Evolutionary conservation across 352 stramenopile genomes (phyloP).

Genomic region (Pythium volutum): DNA sequence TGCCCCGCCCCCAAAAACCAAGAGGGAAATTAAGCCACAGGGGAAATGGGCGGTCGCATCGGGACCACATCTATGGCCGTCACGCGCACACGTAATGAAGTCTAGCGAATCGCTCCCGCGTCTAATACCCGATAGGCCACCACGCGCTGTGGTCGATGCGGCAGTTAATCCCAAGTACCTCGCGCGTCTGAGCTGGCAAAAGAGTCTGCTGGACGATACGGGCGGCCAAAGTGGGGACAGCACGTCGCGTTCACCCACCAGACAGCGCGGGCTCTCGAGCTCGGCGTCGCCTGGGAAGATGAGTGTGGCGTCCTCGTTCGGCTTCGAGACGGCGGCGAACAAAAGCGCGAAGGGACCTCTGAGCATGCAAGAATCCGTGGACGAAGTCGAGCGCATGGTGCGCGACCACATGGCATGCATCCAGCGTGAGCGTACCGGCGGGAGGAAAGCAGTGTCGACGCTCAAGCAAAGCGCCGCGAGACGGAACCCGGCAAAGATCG

Average conservation of each 20-base stretch:
- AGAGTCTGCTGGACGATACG: conserved; percentile 36
- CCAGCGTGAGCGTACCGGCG: conserved; percentile 20
- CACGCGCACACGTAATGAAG: conserved; percentile 11
- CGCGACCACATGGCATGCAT: conserved; percentile 31
- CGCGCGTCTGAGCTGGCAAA: conserved; percentile 57
- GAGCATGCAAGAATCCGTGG: conserved; percentile 39
- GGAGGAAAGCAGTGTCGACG: conserved; percentile 19
- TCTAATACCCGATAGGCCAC: conserved; percentile 1
- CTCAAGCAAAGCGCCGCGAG: conserved; percentile 13
- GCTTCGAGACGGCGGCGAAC: not conserved
- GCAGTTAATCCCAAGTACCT: conserved; percentile 30
- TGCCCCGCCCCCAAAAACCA: too few species aligned
- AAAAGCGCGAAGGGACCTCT: conserved; percentile 19
- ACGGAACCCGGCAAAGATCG: conserved; percentile 12
- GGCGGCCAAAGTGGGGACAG: not conserved
- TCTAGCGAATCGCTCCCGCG: conserved; percentile 11
- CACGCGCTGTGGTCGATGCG: not conserved
- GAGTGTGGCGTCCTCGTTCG: not conserved
- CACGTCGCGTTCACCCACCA: not conserved
- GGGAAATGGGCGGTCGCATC: not conserved
- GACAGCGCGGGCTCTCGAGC: not conserved
- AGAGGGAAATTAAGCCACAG: not conserved
- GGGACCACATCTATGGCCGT: not conserved
- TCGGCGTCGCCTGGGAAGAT: conserved; percentile 11
- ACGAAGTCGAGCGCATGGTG: conserved; percentile 52